Conservation (phyloP, 495 filamentous ascomycete species). For the Tuber calosporum region DNA sequence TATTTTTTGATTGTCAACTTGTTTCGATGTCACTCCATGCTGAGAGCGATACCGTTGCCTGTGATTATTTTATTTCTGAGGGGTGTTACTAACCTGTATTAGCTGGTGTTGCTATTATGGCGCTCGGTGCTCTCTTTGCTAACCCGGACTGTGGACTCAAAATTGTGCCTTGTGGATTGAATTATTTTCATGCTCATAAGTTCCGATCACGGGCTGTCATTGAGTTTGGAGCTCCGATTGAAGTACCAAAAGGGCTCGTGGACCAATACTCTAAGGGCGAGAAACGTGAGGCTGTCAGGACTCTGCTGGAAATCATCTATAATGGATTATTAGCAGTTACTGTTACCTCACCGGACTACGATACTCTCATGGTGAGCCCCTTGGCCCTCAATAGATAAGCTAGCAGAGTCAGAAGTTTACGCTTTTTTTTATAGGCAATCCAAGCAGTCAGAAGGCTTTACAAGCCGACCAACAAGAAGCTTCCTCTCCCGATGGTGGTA, state of each 20-base stretch:
- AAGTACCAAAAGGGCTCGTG: constrained; percentile 72
- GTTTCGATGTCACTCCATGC: background rate
- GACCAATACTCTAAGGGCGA: constrained; percentile 76
- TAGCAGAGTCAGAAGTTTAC: constrained; percentile 40
- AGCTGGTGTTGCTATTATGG: constrained; percentile 97
- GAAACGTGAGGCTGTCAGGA: constrained; percentile 72
- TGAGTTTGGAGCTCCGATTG: constrained; percentile 85
- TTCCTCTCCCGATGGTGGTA: constrained; percentile 87
- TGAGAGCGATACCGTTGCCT: background rate
- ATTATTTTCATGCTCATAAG: constrained; percentile 99
- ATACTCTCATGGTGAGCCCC: constrained; percentile 76
- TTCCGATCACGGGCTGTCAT: constrained; percentile 95
- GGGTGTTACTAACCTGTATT: constrained; percentile 25
- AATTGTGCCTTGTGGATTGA: constrained; percentile 99
- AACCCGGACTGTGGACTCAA: constrained; percentile 85
- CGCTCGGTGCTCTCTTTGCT: constrained; percentile 81
- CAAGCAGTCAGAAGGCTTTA: constrained; percentile 92
- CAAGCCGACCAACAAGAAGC: constrained; percentile 86
- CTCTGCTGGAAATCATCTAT: constrained; percentile 77
- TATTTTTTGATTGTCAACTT: background rate
- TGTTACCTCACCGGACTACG: constrained; percentile 88
- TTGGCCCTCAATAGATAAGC: background rate
- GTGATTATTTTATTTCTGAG: background rate
- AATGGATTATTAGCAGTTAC: constrained; percentile 80
- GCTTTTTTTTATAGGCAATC: constrained; percentile 52